Evolutionary conservation across 2,329 filamentous ascomycete genomes (phyloP).

Genomic region (Phyllosticta paracitricarpa): DNA sequence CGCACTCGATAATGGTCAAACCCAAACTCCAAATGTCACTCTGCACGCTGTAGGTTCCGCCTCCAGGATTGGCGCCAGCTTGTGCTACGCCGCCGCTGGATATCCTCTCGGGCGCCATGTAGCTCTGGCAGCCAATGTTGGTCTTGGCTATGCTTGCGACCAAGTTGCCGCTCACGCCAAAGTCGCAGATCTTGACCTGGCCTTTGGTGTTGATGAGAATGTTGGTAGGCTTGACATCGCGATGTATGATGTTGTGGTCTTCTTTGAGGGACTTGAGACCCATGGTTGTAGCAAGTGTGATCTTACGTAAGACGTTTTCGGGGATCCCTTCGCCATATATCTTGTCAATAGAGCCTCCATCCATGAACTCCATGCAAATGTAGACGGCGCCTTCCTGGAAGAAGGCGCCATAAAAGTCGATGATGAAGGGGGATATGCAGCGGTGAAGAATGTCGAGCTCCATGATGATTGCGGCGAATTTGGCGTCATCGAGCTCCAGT

Average conservation of each 20-base stretch:
- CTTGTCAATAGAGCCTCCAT: slow-evolving; percentile 95
- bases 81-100: slow-evolving; percentile 72
- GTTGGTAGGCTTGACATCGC: slow-evolving; percentile 98
- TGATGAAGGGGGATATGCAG: slow-evolving; percentile 90
- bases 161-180: slow-evolving; percentile 91
- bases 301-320: slow-evolving; percentile 78
- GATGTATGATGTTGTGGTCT: slow-evolving; percentile 97
- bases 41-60: slow-evolving; percentile 92
- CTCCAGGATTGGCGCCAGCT: slow-evolving; percentile 54
- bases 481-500: slow-evolving; percentile 88
- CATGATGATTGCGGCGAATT: slow-evolving; percentile 95
- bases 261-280: slow-evolving; percentile 91
- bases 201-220: slow-evolving; percentile 84
- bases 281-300: slow-evolving; percentile 80
- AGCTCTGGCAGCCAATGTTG: slow-evolving; percentile 97
- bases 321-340: slow-evolving; percentile 85
- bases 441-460: slow-evolving; percentile 93
- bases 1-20: slow-evolving; percentile 90
- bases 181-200: slow-evolving; percentile 97
- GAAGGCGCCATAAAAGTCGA: slow-evolving; percentile 97
- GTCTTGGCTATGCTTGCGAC: slow-evolving; percentile 97
- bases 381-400: slow-evolving; percentile 98
- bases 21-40: slow-evolving; percentile 97
- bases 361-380: slow-evolving; percentile 99
- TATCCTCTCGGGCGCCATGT: slow-evolving; percentile 97